phyloP scores from a whole-genome alignment of 2,329 filamentous ascomycete species.

The Cladosporium sp. region DNA sequence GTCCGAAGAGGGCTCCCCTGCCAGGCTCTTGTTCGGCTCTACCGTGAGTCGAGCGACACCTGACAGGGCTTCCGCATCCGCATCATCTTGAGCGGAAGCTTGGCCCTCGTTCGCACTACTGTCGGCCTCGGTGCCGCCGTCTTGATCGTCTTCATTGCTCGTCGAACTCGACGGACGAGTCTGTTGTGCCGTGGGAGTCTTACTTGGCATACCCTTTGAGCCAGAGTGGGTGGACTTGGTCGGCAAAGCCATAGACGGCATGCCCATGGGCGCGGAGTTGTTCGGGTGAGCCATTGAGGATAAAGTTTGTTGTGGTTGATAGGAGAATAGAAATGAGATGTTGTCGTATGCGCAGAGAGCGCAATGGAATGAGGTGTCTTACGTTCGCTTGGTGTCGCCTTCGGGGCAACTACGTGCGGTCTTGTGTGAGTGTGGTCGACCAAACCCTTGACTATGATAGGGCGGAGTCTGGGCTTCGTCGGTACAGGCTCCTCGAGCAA shows the following conservation, averaged over 20 bases:
- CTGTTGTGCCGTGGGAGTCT: slow-evolving; percentile 1
- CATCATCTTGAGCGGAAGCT: slow-evolving; percentile 18
- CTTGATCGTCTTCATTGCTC: slow-evolving; percentile 20
- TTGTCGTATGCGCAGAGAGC: background rate
- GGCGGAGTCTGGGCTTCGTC: slow-evolving; percentile 10
- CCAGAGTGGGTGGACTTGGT: background rate
- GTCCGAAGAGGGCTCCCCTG: slow-evolving; percentile 19
- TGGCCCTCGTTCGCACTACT: slow-evolving; percentile 18
- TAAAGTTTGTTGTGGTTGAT: background rate
- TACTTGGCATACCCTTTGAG: slow-evolving; percentile 14
- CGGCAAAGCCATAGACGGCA: background rate
- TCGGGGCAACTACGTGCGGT: slow-evolving; percentile 12
- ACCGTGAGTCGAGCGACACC: slow-evolving; percentile 17
- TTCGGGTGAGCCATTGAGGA: slow-evolving; percentile 5
- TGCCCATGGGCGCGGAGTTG: background rate
- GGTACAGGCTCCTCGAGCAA: slow-evolving; percentile 5
- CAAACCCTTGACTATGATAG: slow-evolving; percentile 10
- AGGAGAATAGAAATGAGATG: background rate
- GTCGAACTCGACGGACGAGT: slow-evolving; percentile 11
- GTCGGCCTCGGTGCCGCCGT: slow-evolving; percentile 17
- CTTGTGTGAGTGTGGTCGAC: slow-evolving; percentile 7
- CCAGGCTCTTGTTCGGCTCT: slow-evolving; percentile 18
- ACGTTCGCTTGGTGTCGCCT: slow-evolving; percentile 12
- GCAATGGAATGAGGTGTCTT: background rate
- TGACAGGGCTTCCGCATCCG: slow-evolving; percentile 29